Evolutionary conservation across 164 flowering plant genomes (phyloP).

Genomic region (Houttuynia cordata): DNA sequence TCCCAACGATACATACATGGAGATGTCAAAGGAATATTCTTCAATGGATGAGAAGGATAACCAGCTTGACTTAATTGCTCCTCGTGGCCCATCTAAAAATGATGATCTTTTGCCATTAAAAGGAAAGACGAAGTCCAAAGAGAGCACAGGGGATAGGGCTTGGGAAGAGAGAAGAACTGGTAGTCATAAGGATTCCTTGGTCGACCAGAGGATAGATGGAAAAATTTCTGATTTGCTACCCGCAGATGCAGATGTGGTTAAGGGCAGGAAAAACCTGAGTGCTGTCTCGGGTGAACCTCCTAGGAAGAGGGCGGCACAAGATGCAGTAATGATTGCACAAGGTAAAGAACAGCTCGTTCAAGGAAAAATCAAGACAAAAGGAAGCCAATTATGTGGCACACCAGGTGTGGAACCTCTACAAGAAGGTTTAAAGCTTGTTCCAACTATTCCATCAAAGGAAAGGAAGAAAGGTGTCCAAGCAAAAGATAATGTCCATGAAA

Average conservation of each 20-base stretch:
- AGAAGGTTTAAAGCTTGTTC: slow-evolving; percentile 16
- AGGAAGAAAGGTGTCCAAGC: slow-evolving; percentile 11
- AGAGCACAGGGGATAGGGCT: slow-evolving; percentile 13
- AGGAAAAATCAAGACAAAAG: slow-evolving; percentile 33
- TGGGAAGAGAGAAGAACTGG: slow-evolving; percentile 8
- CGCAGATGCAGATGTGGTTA: slow-evolving; percentile 12
- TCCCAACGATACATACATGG: slow-evolving; percentile 11
- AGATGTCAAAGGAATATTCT: slow-evolving; percentile 9
- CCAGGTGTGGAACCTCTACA: slow-evolving; percentile 13
- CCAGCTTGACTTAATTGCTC: slow-evolving; percentile 10
- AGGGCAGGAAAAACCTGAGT: slow-evolving; percentile 17
- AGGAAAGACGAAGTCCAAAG: slow-evolving; percentile 19
- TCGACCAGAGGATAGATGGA: slow-evolving; percentile 12
- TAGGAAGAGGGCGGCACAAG: slow-evolving; percentile 10
- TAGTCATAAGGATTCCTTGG: slow-evolving; percentile 9
- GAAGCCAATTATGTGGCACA: slow-evolving; percentile 11
- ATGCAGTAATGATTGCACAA: slow-evolving; percentile 6
- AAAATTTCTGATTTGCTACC: slow-evolving; percentile 8
- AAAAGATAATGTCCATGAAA: slow-evolving; percentile 13
- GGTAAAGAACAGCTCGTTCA: slow-evolving; percentile 13
- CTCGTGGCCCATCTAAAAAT: background rate
- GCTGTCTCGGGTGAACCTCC: slow-evolving; percentile 10
- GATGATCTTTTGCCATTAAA: background rate
- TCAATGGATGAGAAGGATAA: slow-evolving; percentile 15
- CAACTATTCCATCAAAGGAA: slow-evolving; percentile 14